Evolutionary conservation across 768 basidiomycete species (phyloP).

Genomic region (Leucocoprinus sp.): DNA sequence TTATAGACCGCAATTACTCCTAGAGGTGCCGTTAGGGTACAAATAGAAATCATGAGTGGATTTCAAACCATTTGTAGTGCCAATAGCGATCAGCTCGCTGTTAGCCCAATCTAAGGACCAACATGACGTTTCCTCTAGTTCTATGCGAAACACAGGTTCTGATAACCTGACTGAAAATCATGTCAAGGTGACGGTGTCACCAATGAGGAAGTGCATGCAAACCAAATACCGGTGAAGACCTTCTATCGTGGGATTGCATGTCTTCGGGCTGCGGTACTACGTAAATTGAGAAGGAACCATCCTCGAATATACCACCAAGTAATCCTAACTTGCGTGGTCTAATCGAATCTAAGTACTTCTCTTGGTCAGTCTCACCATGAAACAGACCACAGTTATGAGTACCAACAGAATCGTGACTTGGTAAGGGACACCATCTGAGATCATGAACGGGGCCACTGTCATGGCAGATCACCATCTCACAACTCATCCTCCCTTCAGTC

Average conservation of each 20-base stretch:
- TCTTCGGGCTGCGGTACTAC: conserved; percentile 73
- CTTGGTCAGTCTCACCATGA: too few relatives aligned
- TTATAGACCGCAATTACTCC: conserved; percentile 54
- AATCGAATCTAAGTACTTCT: background rate
- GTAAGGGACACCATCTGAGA: conserved; percentile 90
- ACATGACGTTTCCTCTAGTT: conserved; percentile 68
- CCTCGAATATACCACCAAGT: conserved; percentile 77
- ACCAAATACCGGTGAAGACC: conserved; percentile 41
- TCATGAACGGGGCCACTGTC: conserved; percentile 76
- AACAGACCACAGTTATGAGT: background rate
- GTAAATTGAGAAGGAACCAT: conserved; percentile 77
- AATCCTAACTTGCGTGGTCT: conserved; percentile 64
- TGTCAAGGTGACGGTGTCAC: background rate
- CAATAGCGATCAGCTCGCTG: conserved; percentile 73
- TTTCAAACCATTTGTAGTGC: conserved; percentile 71
- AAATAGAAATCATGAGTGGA: background rate
- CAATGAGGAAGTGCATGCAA: conserved; percentile 13
- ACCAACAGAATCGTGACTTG: conserved; percentile 56
- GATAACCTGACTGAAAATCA: conserved; percentile 41
- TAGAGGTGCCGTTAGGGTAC: conserved; percentile 17
- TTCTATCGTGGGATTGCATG: conserved; percentile 25
- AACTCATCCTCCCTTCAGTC: conserved; percentile 43
- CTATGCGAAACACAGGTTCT: conserved; percentile 63
- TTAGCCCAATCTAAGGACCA: conserved; percentile 88
- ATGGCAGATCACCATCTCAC: conserved; percentile 81